Evolutionary conservation across 768 basidiomycete species (phyloP).

Genomic region (Amanita molliuscula): DNA sequence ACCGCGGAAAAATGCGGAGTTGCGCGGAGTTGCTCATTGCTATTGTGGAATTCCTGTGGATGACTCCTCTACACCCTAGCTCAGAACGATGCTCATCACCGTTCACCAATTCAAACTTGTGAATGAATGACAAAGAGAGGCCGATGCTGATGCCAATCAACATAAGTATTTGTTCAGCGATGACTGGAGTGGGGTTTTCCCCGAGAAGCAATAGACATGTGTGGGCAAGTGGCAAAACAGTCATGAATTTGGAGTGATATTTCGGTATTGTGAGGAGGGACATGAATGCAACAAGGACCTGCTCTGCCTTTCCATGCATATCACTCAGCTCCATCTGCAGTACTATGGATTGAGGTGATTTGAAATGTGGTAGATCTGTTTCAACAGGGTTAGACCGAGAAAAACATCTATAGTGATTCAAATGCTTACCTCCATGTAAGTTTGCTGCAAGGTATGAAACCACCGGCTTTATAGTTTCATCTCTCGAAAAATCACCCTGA

Average conservation of each 20-base stretch:
- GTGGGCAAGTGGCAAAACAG: conserved; percentile 67
- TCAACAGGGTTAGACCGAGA: neutral
- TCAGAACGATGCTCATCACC: conserved; percentile 55
- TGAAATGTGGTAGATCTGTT: neutral
- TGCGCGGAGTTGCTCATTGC: no score
- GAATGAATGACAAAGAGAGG: conserved; percentile 50
- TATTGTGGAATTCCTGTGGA: no score
- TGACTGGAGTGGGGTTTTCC: conserved; percentile 58
- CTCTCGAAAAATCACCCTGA: conserved; percentile 54
- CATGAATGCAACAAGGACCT: conserved; percentile 56
- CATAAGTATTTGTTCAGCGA: no score
- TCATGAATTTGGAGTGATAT: conserved; percentile 60
- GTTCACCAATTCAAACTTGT: conserved; percentile 77
- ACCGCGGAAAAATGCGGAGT: no score
- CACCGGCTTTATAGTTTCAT: conserved; percentile 74
- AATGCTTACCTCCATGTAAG: no score
- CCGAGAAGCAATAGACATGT: conserved; percentile 75
- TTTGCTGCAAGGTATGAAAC: conserved; percentile 80
- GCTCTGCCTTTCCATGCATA: conserved; percentile 51
- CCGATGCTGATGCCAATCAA: conserved; percentile 49
- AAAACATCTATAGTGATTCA: no score
- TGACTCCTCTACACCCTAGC: no score
- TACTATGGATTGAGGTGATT: conserved; percentile 46
- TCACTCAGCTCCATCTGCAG: conserved; percentile 41
- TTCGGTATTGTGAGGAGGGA: conserved; percentile 47